Evolutionary conservation across 2,329 filamentous ascomycete species (phyloP).

Genomic region (Talaromyces atroroseus): DNA sequence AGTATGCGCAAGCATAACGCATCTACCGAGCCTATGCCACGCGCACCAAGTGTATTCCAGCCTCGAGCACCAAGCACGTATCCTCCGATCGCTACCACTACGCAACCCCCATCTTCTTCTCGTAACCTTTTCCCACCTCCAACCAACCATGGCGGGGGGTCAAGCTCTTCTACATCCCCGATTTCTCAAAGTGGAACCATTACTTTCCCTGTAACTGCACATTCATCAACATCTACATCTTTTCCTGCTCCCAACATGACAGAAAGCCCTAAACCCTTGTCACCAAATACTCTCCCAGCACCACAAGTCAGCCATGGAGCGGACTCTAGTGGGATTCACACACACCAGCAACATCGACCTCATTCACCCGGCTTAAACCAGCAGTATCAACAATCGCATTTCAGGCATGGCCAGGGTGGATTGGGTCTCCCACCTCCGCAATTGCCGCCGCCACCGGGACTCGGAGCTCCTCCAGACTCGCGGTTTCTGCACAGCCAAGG

Average conservation of each 20-base stretch:
- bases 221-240: conserved; percentile 45
- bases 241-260: conserved; percentile 71
- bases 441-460: conserved; percentile 38
- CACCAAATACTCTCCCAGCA: conserved; percentile 39
- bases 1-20: conserved; percentile 66
- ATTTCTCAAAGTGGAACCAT: conserved; percentile 39
- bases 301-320: conserved; percentile 29
- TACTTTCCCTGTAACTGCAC: conserved; percentile 36
- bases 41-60: conserved; percentile 47
- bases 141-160: conserved; percentile 48
- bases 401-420: conserved; percentile 18
- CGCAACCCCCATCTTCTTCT: conserved; percentile 44
- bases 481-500: conserved; percentile 38
- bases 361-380: conserved; percentile 41
- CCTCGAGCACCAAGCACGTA: conserved; percentile 70
- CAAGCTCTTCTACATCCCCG: conserved; percentile 52
- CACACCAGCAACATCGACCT: conserved; percentile 38
- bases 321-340: conserved; percentile 27
- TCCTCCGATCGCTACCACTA: conserved; percentile 58
- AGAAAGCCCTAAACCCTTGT: conserved; percentile 78
- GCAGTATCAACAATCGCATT: conserved; percentile 40
- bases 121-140: conserved; percentile 60
- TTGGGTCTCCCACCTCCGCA: conserved; percentile 38
- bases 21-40: conserved; percentile 45
- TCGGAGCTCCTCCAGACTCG: conserved; percentile 36